A percentile compares a stretch with the other conserved stretches of the same genome.
Evolutionary conservation across 2,329 filamentous ascomycete species (phyloP).

Genomic region (Neofusicoccum parvum): DNA sequence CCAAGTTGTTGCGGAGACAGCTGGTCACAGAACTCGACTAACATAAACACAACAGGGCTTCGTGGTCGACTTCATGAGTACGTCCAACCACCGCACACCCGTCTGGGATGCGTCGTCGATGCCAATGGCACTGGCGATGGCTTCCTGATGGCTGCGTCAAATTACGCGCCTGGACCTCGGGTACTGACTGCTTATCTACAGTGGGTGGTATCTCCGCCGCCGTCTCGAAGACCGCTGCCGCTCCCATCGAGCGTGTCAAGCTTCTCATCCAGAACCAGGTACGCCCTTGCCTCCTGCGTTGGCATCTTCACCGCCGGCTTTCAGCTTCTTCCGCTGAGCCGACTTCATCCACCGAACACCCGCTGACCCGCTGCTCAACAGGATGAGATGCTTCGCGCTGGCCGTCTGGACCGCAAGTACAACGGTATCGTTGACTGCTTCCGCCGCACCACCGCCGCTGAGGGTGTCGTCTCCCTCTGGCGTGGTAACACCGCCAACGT

Average conservation of each 20-base stretch:
- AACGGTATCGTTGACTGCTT: constrained; percentile 94
- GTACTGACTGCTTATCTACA: constrained; percentile 55
- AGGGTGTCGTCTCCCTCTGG: constrained; percentile 96
- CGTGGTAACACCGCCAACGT: constrained; percentile 99
- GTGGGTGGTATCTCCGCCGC: constrained; percentile 99
- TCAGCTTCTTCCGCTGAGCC: neutral
- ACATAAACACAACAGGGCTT: constrained; percentile 66
- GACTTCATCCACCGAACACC: neutral
- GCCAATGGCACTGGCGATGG: constrained; percentile 30
- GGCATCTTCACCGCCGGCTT: neutral
- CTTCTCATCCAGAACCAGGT: constrained; percentile 99
- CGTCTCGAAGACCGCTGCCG: constrained; percentile 99
- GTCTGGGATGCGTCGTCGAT: constrained; percentile 16
- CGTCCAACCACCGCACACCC: constrained; percentile 49
- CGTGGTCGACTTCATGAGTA: constrained; percentile 98
- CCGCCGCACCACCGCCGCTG: constrained; percentile 81
- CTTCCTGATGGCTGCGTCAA: constrained; percentile 6
- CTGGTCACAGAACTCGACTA: constrained; percentile 23
- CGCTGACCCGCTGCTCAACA: constrained; percentile 45
- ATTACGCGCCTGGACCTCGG: neutral
- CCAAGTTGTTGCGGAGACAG: constrained; percentile 29
- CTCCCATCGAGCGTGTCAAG: constrained; percentile 99
- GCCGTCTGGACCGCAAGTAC: constrained; percentile 98
- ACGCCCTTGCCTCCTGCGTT: constrained; percentile 46
- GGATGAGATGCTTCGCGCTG: constrained; percentile 99